Percentiles rank a stretch among this genome's conserved stretches.
These are phyloP conservation scores for Phlebiopsis flavidoalba DNA, from an alignment of 768 basidiomycete species.

Conservation along the genomic window DNA sequence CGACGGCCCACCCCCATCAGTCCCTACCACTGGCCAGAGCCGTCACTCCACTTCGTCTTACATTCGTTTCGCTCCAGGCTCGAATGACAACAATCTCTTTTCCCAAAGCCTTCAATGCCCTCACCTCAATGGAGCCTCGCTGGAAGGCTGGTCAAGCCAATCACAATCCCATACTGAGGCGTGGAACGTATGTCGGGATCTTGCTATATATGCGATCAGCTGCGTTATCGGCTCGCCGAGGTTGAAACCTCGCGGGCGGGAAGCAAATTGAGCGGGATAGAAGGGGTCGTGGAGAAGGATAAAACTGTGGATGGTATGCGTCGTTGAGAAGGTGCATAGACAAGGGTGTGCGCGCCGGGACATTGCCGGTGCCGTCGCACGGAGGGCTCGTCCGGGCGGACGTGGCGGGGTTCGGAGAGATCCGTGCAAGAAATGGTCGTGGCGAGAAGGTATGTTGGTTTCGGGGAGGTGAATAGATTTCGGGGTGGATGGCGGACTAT, in stretches of 20 bases:
- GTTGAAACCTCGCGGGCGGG: slow-evolving; percentile 41
- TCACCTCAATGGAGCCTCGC: slow-evolving; percentile 70
- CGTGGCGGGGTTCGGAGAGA: slow-evolving; percentile 32
- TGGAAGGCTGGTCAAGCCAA: slow-evolving; percentile 66
- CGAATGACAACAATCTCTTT: slow-evolving; percentile 77
- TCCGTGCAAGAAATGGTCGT: slow-evolving; percentile 35
- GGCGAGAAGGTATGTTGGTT: slow-evolving; percentile 26
- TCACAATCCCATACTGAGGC: slow-evolving; percentile 91
- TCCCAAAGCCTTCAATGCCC: slow-evolving; percentile 70
- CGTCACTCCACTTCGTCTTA: slow-evolving; percentile 79
- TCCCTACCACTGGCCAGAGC: slow-evolving; percentile 67
- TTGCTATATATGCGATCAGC: slow-evolving; percentile 26
- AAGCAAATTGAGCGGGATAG: slow-evolving; percentile 22
- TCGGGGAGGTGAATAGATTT: slow-evolving; percentile 1
- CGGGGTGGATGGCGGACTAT: slow-evolving; percentile 1
- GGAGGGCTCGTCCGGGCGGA: slow-evolving; percentile 32
- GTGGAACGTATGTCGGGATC: slow-evolving; percentile 39
- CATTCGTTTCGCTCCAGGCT: slow-evolving; percentile 65
- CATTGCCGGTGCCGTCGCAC: slow-evolving; percentile 34
- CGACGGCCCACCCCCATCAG: slow-evolving; percentile 2
- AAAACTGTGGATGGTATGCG: background rate
- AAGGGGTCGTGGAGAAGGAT: slow-evolving; percentile 23
- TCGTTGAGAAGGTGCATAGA: background rate
- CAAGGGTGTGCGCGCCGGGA: slow-evolving; percentile 6
- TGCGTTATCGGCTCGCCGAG: slow-evolving; percentile 24